Conservation (phyloP, 306 rosid genomes). For the Dryas drummondii region DNA sequence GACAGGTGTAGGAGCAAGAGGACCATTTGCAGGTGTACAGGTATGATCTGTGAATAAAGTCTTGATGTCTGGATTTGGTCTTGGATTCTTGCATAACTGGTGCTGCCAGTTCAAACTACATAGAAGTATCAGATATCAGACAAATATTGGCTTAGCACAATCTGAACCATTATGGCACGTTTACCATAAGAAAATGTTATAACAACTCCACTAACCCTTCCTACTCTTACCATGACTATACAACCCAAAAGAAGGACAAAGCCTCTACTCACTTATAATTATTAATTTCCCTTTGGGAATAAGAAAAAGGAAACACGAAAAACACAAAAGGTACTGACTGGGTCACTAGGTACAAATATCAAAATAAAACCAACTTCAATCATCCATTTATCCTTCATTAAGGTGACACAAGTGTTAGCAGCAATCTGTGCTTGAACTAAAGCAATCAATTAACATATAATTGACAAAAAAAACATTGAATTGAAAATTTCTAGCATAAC, state of each 20-base stretch:
- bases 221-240: slow-evolving; percentile 3
- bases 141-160: slow-evolving; percentile 17
- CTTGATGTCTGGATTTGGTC: slow-evolving; percentile 75
- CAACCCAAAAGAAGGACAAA: background rate
- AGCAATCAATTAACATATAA: background rate
- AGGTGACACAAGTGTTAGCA: background rate
- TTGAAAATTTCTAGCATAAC: background rate
- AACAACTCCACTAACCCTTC: background rate
- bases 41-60: slow-evolving; percentile 80
- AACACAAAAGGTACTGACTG: background rate
- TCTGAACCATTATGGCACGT: background rate
- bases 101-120: slow-evolving; percentile 97
- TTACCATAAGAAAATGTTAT: background rate
- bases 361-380: slow-evolving; percentile 8
- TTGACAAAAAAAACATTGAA: background rate
- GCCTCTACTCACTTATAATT: background rate
- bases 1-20: slow-evolving; percentile 67
- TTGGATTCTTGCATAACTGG: slow-evolving; percentile 80
- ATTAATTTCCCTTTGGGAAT: background rate
- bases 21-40: slow-evolving; percentile 69
- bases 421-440: background rate
- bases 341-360: background rate
- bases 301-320: background rate
- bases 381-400: background rate
- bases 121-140: slow-evolving; percentile 22